Conservation (phyloP, 495 filamentous ascomycete genomes). For the Aspergillus saccharolyticus region DNA sequence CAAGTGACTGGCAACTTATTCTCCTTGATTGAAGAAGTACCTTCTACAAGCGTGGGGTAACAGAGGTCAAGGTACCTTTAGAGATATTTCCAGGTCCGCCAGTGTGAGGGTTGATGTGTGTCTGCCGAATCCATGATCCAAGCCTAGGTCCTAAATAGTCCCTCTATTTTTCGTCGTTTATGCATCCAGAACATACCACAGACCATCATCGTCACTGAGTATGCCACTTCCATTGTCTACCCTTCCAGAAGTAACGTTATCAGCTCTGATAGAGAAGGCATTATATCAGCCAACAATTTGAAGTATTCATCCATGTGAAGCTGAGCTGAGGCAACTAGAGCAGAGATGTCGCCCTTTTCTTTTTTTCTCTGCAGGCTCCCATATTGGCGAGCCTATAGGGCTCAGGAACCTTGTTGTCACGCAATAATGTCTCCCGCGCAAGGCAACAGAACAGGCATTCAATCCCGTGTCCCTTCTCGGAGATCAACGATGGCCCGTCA, state of each 20-base stretch:
- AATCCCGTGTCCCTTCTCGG: not conserved
- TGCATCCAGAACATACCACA: not conserved
- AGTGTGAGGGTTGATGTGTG: not conserved
- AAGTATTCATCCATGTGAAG: constrained; percentile 7
- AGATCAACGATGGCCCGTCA: not conserved
- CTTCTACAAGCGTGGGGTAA: not conserved
- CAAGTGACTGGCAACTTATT: constrained; percentile 7
- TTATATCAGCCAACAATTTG: not conserved
- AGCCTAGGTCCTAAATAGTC: not conserved
- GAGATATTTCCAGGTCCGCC: not conserved
- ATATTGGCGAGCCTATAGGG: not conserved
- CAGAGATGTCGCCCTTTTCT: not conserved
- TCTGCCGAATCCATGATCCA: constrained; percentile 5
- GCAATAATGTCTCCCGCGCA: not conserved
- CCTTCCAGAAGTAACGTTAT: not conserved
- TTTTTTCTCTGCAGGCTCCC: not conserved
- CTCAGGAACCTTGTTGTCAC: not conserved
- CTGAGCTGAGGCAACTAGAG: not conserved
- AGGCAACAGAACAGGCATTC: not conserved
- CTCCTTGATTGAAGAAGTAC: not conserved
- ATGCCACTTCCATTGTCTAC: constrained; percentile 2
- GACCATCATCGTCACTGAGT: not conserved
- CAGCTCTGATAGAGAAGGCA: not conserved
- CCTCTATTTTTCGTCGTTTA: not conserved
- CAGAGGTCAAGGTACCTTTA: constrained; percentile 1